Conservation (phyloP, 345 rosid species). For the Cardamine chenopodiifolia region DNA sequence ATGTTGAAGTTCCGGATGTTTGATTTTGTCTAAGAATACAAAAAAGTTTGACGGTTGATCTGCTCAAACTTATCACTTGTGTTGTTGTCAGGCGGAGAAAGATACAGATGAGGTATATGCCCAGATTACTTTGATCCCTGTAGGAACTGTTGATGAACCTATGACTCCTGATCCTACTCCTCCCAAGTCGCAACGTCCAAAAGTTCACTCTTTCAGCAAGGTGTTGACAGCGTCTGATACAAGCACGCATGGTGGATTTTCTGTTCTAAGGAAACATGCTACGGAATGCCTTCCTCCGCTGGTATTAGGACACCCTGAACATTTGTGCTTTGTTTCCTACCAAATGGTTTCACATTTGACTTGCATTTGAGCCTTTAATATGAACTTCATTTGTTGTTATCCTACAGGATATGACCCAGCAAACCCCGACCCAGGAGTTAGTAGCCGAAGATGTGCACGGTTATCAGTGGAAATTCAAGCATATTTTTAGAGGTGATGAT, state of each 20-base stretch:
- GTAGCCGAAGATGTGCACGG: slow-evolving; percentile 92
- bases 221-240: slow-evolving; percentile 96
- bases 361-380: slow-evolving; percentile 18
- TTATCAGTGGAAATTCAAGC: slow-evolving; percentile 92
- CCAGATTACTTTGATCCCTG: slow-evolving; percentile 80
- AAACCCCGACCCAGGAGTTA: slow-evolving; percentile 91
- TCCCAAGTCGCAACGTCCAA: slow-evolving; percentile 51
- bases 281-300: slow-evolving; percentile 90
- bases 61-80: background rate
- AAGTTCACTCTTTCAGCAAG: slow-evolving; percentile 78
- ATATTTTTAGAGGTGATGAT: slow-evolving; percentile 78
- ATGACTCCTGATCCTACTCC: slow-evolving; percentile 51
- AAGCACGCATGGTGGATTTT: slow-evolving; percentile 97
- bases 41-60: background rate
- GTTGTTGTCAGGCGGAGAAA: slow-evolving; percentile 74
- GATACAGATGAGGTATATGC: slow-evolving; percentile 98
- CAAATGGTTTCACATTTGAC: slow-evolving; percentile 9
- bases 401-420: slow-evolving; percentile 80
- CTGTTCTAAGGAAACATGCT: slow-evolving; percentile 88
- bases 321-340: background rate
- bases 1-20: slow-evolving; percentile 5
- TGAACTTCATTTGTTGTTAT: slow-evolving; percentile 28
- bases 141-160: slow-evolving; percentile 59
- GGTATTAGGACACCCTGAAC: slow-evolving; percentile 47
- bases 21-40: slow-evolving; percentile 2